These are phyloP conservation scores for Phytophthora sojae DNA, from an alignment of 352 stramenopile species.

Conservation along the genomic window DNA sequence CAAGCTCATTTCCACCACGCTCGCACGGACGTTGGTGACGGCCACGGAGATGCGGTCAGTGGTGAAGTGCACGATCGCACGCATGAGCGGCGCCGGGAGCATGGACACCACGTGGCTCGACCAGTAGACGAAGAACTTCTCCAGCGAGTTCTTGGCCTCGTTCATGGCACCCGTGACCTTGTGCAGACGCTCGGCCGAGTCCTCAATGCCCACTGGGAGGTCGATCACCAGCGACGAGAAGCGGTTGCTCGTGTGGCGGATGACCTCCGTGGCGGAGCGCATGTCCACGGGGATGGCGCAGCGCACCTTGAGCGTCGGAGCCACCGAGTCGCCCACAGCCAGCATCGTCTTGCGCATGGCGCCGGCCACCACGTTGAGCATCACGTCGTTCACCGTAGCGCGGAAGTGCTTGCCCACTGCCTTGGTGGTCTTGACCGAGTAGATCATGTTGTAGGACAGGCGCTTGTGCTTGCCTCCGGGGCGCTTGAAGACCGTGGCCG, in stretches of 20 bases:
- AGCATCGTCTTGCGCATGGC: slow-evolving; percentile 79
- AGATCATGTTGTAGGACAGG: slow-evolving; percentile 75
- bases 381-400: slow-evolving; percentile 84
- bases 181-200: slow-evolving; percentile 58
- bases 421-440: slow-evolving; percentile 79
- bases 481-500: slow-evolving; percentile 73
- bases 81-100: slow-evolving; percentile 62
- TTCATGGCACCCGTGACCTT: slow-evolving; percentile 64
- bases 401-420: slow-evolving; percentile 70
- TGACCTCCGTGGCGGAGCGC: slow-evolving; percentile 70
- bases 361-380: slow-evolving; percentile 79
- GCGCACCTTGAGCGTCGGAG: slow-evolving; percentile 60
- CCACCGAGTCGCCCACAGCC: slow-evolving; percentile 44
- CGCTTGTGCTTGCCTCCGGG: slow-evolving; percentile 65
- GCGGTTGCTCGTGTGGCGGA: slow-evolving; percentile 71
- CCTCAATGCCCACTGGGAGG: slow-evolving; percentile 64
- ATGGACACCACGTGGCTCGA: slow-evolving; percentile 64
- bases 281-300: slow-evolving; percentile 85
- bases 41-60: slow-evolving; percentile 70
- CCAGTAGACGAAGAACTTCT: slow-evolving; percentile 81
- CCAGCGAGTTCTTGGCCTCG: slow-evolving; percentile 82
- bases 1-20: slow-evolving; percentile 57
- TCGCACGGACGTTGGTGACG: slow-evolving; percentile 73
- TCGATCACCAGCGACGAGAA: slow-evolving; percentile 84
- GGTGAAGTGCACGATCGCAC: slow-evolving; percentile 60